A percentile compares a stretch with the other conserved stretches of the same genome.
These are phyloP conservation scores for Galerina marginata DNA, from an alignment of 768 basidiomycete species.

Conservation along the genomic window DNA sequence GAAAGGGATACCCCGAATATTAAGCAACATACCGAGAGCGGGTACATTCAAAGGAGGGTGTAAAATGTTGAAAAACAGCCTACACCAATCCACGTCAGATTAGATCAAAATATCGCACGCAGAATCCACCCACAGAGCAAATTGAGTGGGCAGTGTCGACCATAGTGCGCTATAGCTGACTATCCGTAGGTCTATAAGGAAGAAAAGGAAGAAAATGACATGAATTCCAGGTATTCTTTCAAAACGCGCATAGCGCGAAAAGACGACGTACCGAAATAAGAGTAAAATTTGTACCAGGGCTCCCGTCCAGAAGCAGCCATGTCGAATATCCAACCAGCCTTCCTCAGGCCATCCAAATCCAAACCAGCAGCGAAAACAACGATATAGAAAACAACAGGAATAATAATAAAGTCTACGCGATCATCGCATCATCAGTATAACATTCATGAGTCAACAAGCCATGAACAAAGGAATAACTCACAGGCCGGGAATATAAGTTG, in stretches of 20 bases:
- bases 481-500: constrained; percentile 92
- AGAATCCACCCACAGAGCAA: constrained; percentile 73
- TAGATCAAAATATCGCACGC: neutral
- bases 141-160: constrained; percentile 90
- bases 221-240: neutral
- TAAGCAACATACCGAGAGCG: constrained; percentile 61
- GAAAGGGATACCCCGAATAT: neutral
- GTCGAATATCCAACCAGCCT: constrained; percentile 87
- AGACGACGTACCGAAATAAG: constrained; percentile 66
- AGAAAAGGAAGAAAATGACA: constrained; percentile 48
- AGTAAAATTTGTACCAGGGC: constrained; percentile 87
- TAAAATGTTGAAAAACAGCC: constrained; percentile 83
- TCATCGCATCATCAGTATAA: neutral
- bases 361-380: constrained; percentile 68
- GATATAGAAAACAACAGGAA: constrained; percentile 86
- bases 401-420: constrained; percentile 71
- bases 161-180: constrained; percentile 72
- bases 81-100: constrained; percentile 27
- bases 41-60: constrained; percentile 91
- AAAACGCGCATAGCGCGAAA: neutral
- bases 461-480: constrained; percentile 28
- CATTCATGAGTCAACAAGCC: neutral
- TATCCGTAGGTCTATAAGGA: constrained; percentile 32
- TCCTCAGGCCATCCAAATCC: constrained; percentile 63
- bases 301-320: constrained; percentile 46